Conservation (phyloP, 108 stramenopile genomes). For the Nitzschia inconspicua region DNA sequence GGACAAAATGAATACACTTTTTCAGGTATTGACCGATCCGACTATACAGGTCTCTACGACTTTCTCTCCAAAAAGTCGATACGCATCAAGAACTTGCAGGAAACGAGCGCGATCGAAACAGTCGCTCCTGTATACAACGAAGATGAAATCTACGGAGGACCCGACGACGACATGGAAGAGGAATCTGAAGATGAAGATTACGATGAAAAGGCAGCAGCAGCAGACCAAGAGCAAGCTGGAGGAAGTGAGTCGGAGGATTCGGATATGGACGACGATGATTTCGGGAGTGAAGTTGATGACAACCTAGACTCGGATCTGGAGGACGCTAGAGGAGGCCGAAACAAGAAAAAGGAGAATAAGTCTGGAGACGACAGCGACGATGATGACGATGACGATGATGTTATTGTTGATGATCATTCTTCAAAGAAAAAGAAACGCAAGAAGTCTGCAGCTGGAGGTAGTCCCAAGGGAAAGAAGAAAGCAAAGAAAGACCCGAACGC, state of each 20-base stretch:
- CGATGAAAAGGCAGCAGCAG: conserved; percentile 54
- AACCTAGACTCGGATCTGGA: conserved; percentile 48
- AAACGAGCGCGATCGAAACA: conserved; percentile 15
- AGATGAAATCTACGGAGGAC: conserved; percentile 63
- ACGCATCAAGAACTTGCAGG: conserved; percentile 89
- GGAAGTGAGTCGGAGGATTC: conserved; percentile 10
- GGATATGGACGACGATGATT: conserved; percentile 40
- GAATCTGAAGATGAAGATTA: conserved; percentile 61
- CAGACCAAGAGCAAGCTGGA: conserved; percentile 32
- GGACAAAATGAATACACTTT: conserved; percentile 78
- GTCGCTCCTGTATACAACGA: conserved; percentile 64
- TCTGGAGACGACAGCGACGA: conserved; percentile 29
- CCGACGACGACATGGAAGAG: conserved; percentile 45
- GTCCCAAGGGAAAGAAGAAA: conserved; percentile 37
- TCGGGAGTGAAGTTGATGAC: conserved; percentile 54
- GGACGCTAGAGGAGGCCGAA: conserved; percentile 26
- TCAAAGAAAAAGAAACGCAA: conserved; percentile 27
- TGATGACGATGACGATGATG: conserved; percentile 28
- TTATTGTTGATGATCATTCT: background rate
- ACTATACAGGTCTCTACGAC: conserved; percentile 82
- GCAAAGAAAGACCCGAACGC: conserved; percentile 52
- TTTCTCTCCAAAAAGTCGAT: conserved; percentile 88
- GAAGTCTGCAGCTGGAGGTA: conserved; percentile 1
- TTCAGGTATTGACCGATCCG: conserved; percentile 85
- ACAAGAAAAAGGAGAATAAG: conserved; percentile 30